Base-by-base conservation (phyloP, 1,284 basidiomycete genomes). In the Melanopsichium pennsylvanicum region DNA sequence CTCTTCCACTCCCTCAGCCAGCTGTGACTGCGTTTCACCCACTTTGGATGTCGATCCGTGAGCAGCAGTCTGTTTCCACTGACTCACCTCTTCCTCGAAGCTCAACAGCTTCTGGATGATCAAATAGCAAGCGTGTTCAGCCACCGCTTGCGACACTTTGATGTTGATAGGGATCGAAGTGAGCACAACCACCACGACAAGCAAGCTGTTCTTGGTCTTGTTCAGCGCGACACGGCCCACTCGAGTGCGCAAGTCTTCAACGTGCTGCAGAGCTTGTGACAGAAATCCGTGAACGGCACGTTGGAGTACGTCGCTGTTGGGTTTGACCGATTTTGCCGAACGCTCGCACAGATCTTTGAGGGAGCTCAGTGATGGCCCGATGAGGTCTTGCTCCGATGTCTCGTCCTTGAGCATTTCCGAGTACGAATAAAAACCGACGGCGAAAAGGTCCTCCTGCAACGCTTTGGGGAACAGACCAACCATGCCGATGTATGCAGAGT, bases 201-300 rank as follows among this genome's bases (percentile, higher is more conserved):
- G 83, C 55, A 97, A 85, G 81, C 96, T 97, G 80, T 89, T 92
- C 82, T 92, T 94, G 81, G 91, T 86, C 83, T 97, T 97, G 82
- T 89, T 87, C 8, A 86, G 83, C 2, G 90, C 90, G 10, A 90
- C 87, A 0, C 85, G 74, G 4, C 93, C 94, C 56, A 88, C 85
- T 39, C 78, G 67, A 15, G 69, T 56, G 18, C 71, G 87, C 88
- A 96, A 92, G 64, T 90, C 92, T 71, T 97, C 93, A 19, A 97
- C 85, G 74, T 93, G 91, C 46, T 89, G 83, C 32, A 98, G 82
- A 76, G 91, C 93, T 2, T 89, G 86, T 0, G 92, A 93, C 10
- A 97, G 82, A 31, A 97, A 83, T 6, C 92, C 93, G 76, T 97
- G 93, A 0, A 96, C 82, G 5, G 92, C 83, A 15, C 75, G 69